Conservation (phyloP, 306 rosid species). For the Crotalaria pallida region DNA sequence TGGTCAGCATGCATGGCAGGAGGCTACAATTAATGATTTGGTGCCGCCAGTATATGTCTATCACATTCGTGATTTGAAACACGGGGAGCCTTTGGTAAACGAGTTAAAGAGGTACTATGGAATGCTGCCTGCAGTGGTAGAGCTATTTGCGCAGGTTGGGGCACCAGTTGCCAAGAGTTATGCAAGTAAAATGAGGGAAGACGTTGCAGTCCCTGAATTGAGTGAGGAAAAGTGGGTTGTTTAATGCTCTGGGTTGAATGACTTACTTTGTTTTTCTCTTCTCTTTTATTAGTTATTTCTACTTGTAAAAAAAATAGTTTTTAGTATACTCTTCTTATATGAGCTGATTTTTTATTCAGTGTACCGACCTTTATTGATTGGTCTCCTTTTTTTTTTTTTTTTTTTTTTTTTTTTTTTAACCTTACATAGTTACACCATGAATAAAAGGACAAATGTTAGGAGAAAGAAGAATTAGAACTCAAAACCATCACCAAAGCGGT, state of each 20-base stretch:
- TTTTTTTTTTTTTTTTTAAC: background rate
- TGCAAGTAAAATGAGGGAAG: constrained; percentile 45
- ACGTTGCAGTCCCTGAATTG: constrained; percentile 51
- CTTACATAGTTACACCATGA: background rate
- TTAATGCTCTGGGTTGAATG: constrained; percentile 14
- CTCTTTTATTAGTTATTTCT: too few relatives aligned
- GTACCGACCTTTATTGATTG: too few relatives aligned
- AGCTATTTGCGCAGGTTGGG: constrained; percentile 61
- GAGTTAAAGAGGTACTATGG: constrained; percentile 57
- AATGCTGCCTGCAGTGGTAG: constrained; percentile 69
- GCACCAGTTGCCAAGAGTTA: constrained; percentile 38
- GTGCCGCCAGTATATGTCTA: constrained; percentile 58
- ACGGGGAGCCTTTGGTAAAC: constrained; percentile 39
- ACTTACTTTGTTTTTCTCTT: background rate
- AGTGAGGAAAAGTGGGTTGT: constrained; percentile 64
- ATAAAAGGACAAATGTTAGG: background rate
- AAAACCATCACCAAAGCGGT: background rate
- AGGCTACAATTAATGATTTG: constrained; percentile 54
- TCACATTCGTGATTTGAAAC: constrained; percentile 45
- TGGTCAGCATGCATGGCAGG: constrained; percentile 82
- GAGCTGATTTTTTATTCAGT: too few relatives aligned
- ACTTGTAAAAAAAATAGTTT: too few relatives aligned
- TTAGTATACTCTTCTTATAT: too few relatives aligned
- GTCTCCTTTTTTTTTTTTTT: too few relatives aligned
- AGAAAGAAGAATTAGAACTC: background rate